A percentile compares a stretch with the other conserved stretches of the same genome.
Evolutionary conservation across 1,284 basidiomycete species (phyloP).

Genomic region (Neonothopanus nambi): DNA sequence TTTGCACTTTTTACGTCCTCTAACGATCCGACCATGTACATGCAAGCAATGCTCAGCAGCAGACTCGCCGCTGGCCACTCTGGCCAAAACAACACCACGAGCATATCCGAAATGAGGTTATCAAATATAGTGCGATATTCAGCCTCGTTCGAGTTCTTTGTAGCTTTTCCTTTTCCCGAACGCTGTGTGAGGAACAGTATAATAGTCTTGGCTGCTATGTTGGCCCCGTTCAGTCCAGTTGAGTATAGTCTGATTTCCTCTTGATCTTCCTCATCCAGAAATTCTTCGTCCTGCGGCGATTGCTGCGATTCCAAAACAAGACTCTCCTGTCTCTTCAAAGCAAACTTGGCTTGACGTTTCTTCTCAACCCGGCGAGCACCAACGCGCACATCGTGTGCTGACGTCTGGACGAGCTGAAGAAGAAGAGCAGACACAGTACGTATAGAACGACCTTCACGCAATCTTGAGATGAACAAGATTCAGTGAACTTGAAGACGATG

Average conservation of each 20-base stretch:
- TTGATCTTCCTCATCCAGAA: slow-evolving; percentile 65
- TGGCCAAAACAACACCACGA: slow-evolving; percentile 89
- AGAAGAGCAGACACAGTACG: slow-evolving; percentile 91
- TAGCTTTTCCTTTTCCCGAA: slow-evolving; percentile 80
- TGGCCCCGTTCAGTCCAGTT: slow-evolving; percentile 73
- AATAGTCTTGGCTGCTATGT: slow-evolving; percentile 83
- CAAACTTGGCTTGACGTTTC: slow-evolving; percentile 59
- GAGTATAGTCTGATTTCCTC: slow-evolving; percentile 73
- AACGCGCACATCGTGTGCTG: slow-evolving; percentile 75
- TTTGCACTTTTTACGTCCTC: slow-evolving; percentile 30
- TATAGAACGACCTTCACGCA: slow-evolving; percentile 84
- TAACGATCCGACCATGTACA: slow-evolving; percentile 76
- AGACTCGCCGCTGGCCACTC: slow-evolving; percentile 95
- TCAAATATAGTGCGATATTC: slow-evolving; percentile 93
- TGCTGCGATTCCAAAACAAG: slow-evolving; percentile 42
- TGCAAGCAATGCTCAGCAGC: slow-evolving; percentile 75
- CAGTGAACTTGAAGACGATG: neutral
- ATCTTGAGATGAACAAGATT: slow-evolving; percentile 36
- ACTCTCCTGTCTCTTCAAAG: slow-evolving; percentile 60
- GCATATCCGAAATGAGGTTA: slow-evolving; percentile 83
- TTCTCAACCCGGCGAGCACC: slow-evolving; percentile 62
- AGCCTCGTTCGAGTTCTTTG: slow-evolving; percentile 86
- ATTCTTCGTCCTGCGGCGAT: slow-evolving; percentile 37
- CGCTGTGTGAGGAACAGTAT: slow-evolving; percentile 84
- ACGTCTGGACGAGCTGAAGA: slow-evolving; percentile 94